Base-by-base conservation (phyloP, 2,329 filamentous ascomycete genomes). In the Talaromyces sp. region DNA sequence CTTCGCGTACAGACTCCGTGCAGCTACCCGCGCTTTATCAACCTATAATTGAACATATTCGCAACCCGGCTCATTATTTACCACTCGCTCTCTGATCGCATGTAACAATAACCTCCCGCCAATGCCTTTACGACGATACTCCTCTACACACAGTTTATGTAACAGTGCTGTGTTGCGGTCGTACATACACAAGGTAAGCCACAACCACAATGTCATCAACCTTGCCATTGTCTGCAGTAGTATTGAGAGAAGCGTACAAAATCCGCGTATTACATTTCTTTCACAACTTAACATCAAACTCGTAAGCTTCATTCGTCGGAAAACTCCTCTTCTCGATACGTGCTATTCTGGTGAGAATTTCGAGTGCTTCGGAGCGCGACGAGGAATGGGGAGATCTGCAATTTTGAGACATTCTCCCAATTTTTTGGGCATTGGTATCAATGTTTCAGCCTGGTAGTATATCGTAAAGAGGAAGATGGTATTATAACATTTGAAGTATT, bases 111-210 rank as follows among this genome's bases (percentile, higher is more conserved):
- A 27, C 71, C 75, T 74, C 67, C 73, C 76, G 51, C 79, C 83
- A 25, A 85, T 70, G n/a, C 83, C 82, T 70, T 77, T 77, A 31
- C 77, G 74, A 69, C 83, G 80, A 72, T 81, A 76, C 49, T 74
- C 68, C 70, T 81, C 79, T 31, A 79, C 81, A 68, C 83, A 85
- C 43, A 85, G 75, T 69, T 85, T 86, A 70, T 85, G 83, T 51
- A 85, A 75, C 63, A 83, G 77, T 19, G 80, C 80, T 29, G 77
- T 68, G 58, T 78, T 76, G 68, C 80, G 80, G 78, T 58, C 80
- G 77, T 51, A 82, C 76, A 67, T 78, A 82, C 62, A 84, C 78
- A 22, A 80, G 75, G 71, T 85, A 86, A 45, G 79, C 83, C 62
- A 79, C 73, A 31, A 83, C 65, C 17, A 29, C 17, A 19, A 22